Conservation (phyloP, 2,329 filamentous ascomycete genomes). For the Colletotrichum sp. region DNA sequence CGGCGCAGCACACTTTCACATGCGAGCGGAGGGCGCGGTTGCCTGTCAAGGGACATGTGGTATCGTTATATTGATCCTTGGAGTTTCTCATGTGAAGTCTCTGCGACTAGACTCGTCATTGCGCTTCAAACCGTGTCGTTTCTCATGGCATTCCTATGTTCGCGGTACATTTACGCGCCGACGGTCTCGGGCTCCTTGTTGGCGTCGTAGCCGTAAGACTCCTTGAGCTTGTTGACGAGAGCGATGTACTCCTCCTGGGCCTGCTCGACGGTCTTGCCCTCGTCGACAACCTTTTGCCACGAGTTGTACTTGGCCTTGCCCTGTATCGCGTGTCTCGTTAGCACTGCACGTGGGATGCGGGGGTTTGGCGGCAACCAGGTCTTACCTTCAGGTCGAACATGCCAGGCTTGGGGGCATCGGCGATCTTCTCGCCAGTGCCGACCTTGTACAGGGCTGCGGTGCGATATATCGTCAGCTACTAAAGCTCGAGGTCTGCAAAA, state of each 20-base stretch:
- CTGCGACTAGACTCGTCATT: background rate
- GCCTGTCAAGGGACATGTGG: background rate
- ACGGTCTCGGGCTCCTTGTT: constrained; percentile 68
- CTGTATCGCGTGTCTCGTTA: constrained; percentile 43
- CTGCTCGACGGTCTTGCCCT: constrained; percentile 63
- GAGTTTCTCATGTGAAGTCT: background rate
- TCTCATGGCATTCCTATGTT: constrained; percentile 1
- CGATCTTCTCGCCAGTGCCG: constrained; percentile 61
- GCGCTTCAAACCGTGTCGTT: constrained; percentile 10
- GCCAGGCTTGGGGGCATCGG: constrained; percentile 63
- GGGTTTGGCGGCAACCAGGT: constrained; percentile 2
- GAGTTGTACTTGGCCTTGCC: constrained; percentile 81
- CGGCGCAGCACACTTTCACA: background rate
- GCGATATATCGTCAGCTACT: constrained; percentile 5
- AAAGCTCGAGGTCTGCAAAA: background rate
- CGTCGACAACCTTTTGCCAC: constrained; percentile 75
- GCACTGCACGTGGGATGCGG: background rate
- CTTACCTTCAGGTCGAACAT: constrained; percentile 74
- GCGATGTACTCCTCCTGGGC: constrained; percentile 81
- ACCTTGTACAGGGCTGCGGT: constrained; percentile 63
- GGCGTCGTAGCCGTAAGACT: constrained; percentile 69
- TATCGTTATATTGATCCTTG: constrained; percentile 19
- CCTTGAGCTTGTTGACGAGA: constrained; percentile 75
- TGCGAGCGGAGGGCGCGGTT: background rate
- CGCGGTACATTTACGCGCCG: constrained; percentile 28